Evolutionary conservation across 495 filamentous ascomycete genomes (phyloP), one percentile per base, ranked within the genome.

Genomic region (Xylaria bambusicola): DNA sequence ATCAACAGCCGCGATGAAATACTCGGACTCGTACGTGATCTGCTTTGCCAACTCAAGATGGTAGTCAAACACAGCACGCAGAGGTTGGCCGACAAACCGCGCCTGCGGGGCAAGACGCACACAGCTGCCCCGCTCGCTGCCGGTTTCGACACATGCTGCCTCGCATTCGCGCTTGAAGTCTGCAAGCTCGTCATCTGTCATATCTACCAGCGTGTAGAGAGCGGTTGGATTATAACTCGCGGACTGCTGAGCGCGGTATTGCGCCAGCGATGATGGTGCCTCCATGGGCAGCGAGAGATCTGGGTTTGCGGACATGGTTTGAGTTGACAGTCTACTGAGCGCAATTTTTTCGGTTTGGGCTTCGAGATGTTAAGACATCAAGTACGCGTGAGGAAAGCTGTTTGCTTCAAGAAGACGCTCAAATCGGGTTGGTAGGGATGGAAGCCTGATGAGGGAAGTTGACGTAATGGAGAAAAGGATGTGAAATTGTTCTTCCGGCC

Each of bases 31-130:
- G 21, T 10, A 51, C 29, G 29, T 23, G 48, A 18, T 51, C 23
- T 51, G 48, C 29, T 15, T n/a, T 18, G 13, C 29, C 27, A 51
- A 33, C 29, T 51, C 48, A 10, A 51, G 48, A 23, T 51, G 48
- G 48, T 51, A 51, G 27, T 51, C 48, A 9, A 51, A 36, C 6
- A 36, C 48, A 17, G 48, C 48, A 18, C 48, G 48, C 48, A 51
- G 48, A 1, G 48, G 48, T 29, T 51, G 29, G 29, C 18, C 48
- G 29, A 51, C 48, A 13, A 51, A 51, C 0, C 48, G 26, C 18
- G 48, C 6, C 29, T 36, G 27, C 27, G 29, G 48, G 29, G 48
- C 48, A n/a, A 23, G 29, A 51, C 29, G 48, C 48, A 35, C 48
- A 1, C 29, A 18, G 29, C 15, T 33, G 29, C 48, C 29, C 48